Percentiles rank a stretch among this genome's conserved stretches.
phyloP scores from a whole-genome alignment of 1,284 basidiomycete genomes.

The Ustilago crameri region DNA sequence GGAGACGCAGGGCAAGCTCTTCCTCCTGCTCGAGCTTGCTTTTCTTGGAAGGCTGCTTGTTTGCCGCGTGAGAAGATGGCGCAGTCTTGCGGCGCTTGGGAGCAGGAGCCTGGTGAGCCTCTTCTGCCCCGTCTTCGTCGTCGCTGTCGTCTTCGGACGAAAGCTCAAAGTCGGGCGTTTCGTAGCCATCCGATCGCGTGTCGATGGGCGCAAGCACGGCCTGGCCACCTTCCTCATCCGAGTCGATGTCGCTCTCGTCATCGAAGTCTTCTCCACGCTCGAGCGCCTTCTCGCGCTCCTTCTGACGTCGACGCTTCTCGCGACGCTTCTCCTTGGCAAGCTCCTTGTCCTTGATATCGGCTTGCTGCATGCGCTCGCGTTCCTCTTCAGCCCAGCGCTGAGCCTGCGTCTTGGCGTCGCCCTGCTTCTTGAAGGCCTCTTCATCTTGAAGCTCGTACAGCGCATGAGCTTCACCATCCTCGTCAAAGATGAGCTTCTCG shows the following conservation, averaged over 20 bases:
- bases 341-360: slow-evolving; percentile 69
- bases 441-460: slow-evolving; percentile 77
- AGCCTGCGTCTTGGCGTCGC: slow-evolving; percentile 78
- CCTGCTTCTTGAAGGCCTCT: slow-evolving; percentile 78
- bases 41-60: slow-evolving; percentile 17
- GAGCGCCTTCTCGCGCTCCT: slow-evolving; percentile 80
- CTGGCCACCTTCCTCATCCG: slow-evolving; percentile 45
- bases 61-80: not conserved
- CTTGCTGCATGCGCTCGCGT: slow-evolving; percentile 85
- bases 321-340: slow-evolving; percentile 60
- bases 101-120: slow-evolving; percentile 15
- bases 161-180: slow-evolving; percentile 63
- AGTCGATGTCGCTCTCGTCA: slow-evolving; percentile 47
- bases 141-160: slow-evolving; percentile 23
- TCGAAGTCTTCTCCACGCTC: slow-evolving; percentile 69
- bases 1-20: slow-evolving; percentile 50
- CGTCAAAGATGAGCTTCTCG: slow-evolving; percentile 83
- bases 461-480: slow-evolving; percentile 72
- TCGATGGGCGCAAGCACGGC: slow-evolving; percentile 48
- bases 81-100: slow-evolving; percentile 34
- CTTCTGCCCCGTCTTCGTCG: slow-evolving; percentile 27
- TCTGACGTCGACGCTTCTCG: slow-evolving; percentile 77
- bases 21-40: slow-evolving; percentile 51
- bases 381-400: slow-evolving; percentile 80
- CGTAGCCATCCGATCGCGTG: slow-evolving; percentile 58